Conservation (phyloP, 495 filamentous ascomycete species). For the Letharia columbiana region DNA sequence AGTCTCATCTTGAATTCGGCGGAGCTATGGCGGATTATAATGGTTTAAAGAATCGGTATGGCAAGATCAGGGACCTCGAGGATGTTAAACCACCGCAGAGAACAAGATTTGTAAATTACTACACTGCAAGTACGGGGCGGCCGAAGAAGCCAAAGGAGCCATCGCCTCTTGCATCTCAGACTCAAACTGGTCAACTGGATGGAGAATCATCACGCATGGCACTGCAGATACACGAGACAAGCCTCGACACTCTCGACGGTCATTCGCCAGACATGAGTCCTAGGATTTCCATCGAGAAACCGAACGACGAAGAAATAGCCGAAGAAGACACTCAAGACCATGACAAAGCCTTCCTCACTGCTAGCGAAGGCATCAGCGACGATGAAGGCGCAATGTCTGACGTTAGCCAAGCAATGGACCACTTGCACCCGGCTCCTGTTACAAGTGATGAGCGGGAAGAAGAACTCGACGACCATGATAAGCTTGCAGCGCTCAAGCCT, state of each 20-base stretch:
- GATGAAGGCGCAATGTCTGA: constrained; percentile 10
- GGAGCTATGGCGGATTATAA: constrained; percentile 68
- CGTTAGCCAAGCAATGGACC: constrained; percentile 3
- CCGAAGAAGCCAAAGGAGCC: constrained; percentile 40
- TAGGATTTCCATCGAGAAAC: not conserved
- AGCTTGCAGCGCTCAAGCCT: not conserved
- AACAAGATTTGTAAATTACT: constrained; percentile 83
- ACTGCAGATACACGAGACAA: not conserved
- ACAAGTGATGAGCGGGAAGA: constrained; percentile 5
- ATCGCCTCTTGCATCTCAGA: constrained; percentile 17
- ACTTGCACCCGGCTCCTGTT: constrained; percentile 8
- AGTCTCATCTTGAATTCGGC: constrained; percentile 77
- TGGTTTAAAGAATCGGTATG: constrained; percentile 61
- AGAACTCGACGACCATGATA: not conserved
- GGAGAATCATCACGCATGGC: not conserved
- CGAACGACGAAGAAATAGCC: not conserved
- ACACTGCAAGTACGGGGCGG: constrained; percentile 70
- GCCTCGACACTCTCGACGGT: constrained; percentile 1
- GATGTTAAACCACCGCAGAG: constrained; percentile 45
- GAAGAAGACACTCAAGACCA: not conserved
- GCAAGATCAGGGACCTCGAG: constrained; percentile 57
- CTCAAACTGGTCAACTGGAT: not conserved
- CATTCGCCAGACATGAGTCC: not conserved
- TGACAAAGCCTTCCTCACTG: not conserved
- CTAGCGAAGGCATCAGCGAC: not conserved